phyloP scores from a whole-genome alignment of 257 asterid species.

The Ilex aquifolium region DNA sequence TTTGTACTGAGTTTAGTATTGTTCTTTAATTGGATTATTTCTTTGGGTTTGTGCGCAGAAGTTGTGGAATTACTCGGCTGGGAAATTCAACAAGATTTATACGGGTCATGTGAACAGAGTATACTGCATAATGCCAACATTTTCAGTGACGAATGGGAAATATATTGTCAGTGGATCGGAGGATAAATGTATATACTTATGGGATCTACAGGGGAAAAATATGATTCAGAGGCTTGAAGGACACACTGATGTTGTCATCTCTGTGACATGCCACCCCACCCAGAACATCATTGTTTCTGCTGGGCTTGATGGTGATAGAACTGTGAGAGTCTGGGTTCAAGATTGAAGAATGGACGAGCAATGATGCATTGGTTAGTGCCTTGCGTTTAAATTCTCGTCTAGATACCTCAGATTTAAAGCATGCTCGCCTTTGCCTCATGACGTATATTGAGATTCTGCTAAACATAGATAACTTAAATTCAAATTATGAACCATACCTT shows the following conservation, averaged over 20 bases:
- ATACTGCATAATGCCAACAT: slow-evolving; percentile 65
- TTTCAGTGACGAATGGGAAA: slow-evolving; percentile 71
- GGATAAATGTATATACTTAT: slow-evolving; percentile 65
- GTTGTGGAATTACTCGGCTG: slow-evolving; percentile 69
- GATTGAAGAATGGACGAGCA: slow-evolving; percentile 19
- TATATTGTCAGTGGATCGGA: slow-evolving; percentile 84
- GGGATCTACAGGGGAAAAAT: slow-evolving; percentile 77
- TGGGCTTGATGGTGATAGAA: slow-evolving; percentile 69
- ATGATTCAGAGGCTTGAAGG: slow-evolving; percentile 82
- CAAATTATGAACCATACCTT: too few species aligned
- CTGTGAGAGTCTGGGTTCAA: slow-evolving; percentile 82
- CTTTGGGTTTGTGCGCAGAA: slow-evolving; percentile 39
- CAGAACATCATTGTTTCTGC: slow-evolving; percentile 81
- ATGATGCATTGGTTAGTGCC: slow-evolving; percentile 19
- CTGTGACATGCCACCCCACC: slow-evolving; percentile 63
- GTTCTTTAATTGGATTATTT: background rate
- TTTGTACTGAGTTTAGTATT: background rate
- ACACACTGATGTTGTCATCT: slow-evolving; percentile 68
- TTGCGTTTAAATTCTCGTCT: background rate
- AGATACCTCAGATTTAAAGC: too few species aligned
- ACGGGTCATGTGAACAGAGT: slow-evolving; percentile 60
- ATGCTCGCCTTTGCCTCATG: background rate
- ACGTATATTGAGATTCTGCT: background rate
- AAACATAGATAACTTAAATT: too few species aligned
- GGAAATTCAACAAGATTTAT: slow-evolving; percentile 58